Conservation (phyloP, 257 asterid species). For the Verbena officinalis region DNA sequence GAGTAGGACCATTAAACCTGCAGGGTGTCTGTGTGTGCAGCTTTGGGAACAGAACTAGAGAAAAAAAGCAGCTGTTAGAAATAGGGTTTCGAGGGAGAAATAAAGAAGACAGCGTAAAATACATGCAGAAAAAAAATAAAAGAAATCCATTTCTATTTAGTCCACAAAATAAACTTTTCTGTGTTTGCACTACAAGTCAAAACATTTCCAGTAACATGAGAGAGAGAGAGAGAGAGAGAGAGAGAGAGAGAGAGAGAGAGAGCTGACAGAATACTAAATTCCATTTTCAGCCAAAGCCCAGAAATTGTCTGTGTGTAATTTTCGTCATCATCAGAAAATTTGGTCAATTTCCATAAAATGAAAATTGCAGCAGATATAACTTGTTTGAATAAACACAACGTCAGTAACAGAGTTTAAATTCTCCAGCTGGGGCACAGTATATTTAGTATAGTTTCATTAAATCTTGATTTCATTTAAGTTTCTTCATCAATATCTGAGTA, state of each 20-base stretch:
- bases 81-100: constrained; percentile 31
- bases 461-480: background rate
- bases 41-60: constrained; percentile 50
- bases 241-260: background rate
- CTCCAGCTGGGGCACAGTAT: background rate
- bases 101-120: background rate
- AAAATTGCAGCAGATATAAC: background rate
- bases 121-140: constrained; percentile 11
- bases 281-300: constrained; percentile 34
- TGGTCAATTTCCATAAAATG: constrained; percentile 31
- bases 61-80: constrained; percentile 28
- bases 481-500: background rate
- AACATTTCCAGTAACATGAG: constrained; percentile 16
- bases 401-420: background rate
- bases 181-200: constrained; percentile 33
- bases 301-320: constrained; percentile 23
- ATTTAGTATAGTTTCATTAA: background rate
- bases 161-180: constrained; percentile 29
- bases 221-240: constrained; percentile 15
- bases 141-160: constrained; percentile 18
- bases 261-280: constrained; percentile 37
- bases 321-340: constrained; percentile 18
- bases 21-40: constrained; percentile 39
- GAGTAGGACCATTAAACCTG: constrained; percentile 31
- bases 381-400: too few species aligned